phyloP scores from a whole-genome alignment of 164 flowering plant genomes.

The Warburgia ugandensis region DNA sequence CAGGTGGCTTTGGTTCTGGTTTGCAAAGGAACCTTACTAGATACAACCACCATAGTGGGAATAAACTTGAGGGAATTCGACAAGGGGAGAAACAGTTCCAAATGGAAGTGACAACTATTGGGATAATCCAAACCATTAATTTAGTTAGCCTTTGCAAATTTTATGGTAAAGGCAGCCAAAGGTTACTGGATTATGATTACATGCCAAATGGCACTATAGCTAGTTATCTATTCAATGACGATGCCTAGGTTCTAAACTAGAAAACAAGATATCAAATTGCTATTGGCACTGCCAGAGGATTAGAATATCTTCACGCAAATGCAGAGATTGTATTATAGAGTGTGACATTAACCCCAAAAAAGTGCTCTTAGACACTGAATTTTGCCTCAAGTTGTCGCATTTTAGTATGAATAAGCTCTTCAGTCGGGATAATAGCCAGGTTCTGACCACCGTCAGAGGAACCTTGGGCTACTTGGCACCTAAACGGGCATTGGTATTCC shows the following conservation, averaged over 20 bases:
- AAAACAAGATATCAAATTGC: slow-evolving; percentile 23
- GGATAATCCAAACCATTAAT: slow-evolving; percentile 50
- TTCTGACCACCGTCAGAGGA: slow-evolving; percentile 31
- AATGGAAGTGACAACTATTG: slow-evolving; percentile 55
- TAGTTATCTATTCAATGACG: slow-evolving; percentile 20
- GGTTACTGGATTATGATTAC: slow-evolving; percentile 43
- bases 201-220: slow-evolving; percentile 45
- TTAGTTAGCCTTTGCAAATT: slow-evolving; percentile 44
- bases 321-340: slow-evolving; percentile 31
- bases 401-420: slow-evolving; percentile 29
- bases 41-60: too few species aligned
- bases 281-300: slow-evolving; percentile 26
- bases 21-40: too few species aligned
- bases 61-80: too few species aligned
- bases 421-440: slow-evolving; percentile 26
- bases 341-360: slow-evolving; percentile 35
- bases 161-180: slow-evolving; percentile 33
- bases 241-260: slow-evolving; percentile 15
- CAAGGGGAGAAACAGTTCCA: too few species aligned
- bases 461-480: slow-evolving; percentile 35
- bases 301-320: slow-evolving; percentile 26
- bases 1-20: too few species aligned
- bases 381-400: slow-evolving; percentile 28
- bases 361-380: slow-evolving; percentile 23
- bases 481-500: slow-evolving; percentile 28